A percentile compares a stretch with the other conserved stretches of the same genome.
These are phyloP conservation scores for Auxenochlorella protothecoides DNA, from an alignment of 139 green algal genomes.

Conservation along the genomic window DNA sequence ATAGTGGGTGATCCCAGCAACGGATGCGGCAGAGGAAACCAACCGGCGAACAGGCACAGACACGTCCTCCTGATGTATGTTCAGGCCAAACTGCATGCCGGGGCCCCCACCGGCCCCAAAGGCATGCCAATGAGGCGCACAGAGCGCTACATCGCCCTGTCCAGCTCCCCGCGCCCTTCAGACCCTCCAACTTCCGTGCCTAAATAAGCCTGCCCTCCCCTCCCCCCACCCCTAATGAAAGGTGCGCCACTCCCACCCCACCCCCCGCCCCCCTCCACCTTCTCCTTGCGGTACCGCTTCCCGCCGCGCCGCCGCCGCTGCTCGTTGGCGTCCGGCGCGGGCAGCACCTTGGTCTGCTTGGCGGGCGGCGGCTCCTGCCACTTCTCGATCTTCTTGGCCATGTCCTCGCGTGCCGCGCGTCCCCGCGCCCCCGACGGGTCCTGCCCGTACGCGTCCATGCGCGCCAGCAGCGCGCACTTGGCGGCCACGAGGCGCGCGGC, in stretches of 20 bases:
- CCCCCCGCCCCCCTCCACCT: slow-evolving; percentile 23
- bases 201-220: too few relatives aligned
- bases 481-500: slow-evolving; percentile 66
- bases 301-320: slow-evolving; percentile 85
- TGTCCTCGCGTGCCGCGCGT: slow-evolving; percentile 54
- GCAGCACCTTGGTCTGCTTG: slow-evolving; percentile 76
- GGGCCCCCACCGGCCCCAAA: not conserved
- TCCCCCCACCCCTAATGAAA: too few relatives aligned
- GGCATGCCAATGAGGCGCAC: too few relatives aligned
- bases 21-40: too few relatives aligned
- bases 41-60: too few relatives aligned
- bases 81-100: not conserved
- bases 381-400: slow-evolving; percentile 92
- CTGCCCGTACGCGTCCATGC: slow-evolving; percentile 79
- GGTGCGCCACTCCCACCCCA: too few relatives aligned
- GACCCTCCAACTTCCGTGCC: too few relatives aligned
- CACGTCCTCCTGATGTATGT: too few relatives aligned
- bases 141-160: too few relatives aligned
- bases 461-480: slow-evolving; percentile 87
- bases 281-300: slow-evolving; percentile 78
- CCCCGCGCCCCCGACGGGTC: slow-evolving; percentile 28
- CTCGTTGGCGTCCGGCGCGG: slow-evolving; percentile 68
- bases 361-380: slow-evolving; percentile 95
- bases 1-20: too few relatives aligned
- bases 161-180: too few relatives aligned